Conservation (phyloP, 1,284 basidiomycete genomes). For the Singerocomus inundabilis region DNA sequence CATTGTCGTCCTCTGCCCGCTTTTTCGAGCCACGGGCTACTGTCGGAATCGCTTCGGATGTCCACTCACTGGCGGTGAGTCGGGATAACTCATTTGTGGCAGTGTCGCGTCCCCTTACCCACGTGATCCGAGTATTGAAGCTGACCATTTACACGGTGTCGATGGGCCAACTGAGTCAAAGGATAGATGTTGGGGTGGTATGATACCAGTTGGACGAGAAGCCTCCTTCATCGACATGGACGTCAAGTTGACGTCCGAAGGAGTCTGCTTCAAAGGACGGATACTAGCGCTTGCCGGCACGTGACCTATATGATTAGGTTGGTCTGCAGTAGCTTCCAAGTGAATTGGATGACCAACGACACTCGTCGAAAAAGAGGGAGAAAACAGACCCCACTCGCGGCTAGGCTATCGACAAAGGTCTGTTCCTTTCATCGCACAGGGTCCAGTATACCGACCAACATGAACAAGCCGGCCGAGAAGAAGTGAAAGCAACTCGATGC, state of each 20-base stretch:
- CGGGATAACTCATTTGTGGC: constrained; percentile 17
- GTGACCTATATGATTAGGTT: neutral
- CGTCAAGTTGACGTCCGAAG: too few species aligned
- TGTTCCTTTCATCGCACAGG: neutral
- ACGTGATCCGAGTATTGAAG: too few species aligned
- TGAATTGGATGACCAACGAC: constrained; percentile 14
- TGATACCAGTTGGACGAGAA: too few species aligned
- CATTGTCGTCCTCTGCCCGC: constrained; percentile 6
- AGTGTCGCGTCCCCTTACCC: constrained; percentile 10
- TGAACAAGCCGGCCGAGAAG: constrained; percentile 23
- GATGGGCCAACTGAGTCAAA: too few species aligned
- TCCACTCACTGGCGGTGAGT: too few species aligned
- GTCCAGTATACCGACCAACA: constrained; percentile 10
- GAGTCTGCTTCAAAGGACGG: too few species aligned
- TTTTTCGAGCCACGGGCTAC: neutral
- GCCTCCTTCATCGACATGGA: too few species aligned
- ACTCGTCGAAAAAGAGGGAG: constrained; percentile 2
- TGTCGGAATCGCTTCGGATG: neutral
- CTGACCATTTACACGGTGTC: too few species aligned
- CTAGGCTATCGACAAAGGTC: constrained; percentile 14
- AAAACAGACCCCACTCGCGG: neutral
- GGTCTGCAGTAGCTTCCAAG: too few species aligned
- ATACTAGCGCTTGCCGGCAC: neutral
- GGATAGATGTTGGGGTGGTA: too few species aligned
- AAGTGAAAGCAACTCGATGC: constrained; percentile 12